Percentiles rank a stretch among this genome's conserved stretches.
These are phyloP conservation scores for Begonia loranthoides DNA, from an alignment of 306 rosid species.

Conservation along the genomic window DNA sequence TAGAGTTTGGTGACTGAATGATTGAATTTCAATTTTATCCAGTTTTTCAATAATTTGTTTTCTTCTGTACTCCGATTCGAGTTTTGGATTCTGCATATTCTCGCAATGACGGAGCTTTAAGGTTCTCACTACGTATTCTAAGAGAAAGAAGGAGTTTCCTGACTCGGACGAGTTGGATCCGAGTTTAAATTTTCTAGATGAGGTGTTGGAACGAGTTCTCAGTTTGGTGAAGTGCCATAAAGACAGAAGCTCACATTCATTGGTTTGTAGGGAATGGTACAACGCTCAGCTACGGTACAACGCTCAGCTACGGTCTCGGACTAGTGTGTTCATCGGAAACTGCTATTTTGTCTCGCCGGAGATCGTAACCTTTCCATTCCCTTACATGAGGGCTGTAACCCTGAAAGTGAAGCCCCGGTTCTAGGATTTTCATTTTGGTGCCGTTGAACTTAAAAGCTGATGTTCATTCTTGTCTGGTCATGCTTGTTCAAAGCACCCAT, in stretches of 20 bases:
- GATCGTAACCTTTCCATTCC: conserved; percentile 54
- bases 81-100: too few relatives aligned
- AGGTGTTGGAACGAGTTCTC: conserved; percentile 47
- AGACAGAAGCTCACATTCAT: conserved; percentile 44
- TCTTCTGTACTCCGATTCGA: too few relatives aligned
- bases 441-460: conserved; percentile 80
- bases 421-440: conserved; percentile 62
- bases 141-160: conserved; percentile 26
- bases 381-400: conserved; percentile 46
- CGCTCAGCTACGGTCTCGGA: conserved; percentile 68
- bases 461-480: conserved; percentile 49
- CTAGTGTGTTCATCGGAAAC: conserved; percentile 66
- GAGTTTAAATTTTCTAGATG: conserved; percentile 43
- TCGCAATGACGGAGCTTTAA: background rate
- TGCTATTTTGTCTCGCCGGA: conserved; percentile 76
- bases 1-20: too few relatives aligned
- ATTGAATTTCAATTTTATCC: too few relatives aligned
- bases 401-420: conserved; percentile 80
- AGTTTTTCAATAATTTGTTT: too few relatives aligned
- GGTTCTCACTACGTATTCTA: conserved; percentile 18
- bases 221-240: conserved; percentile 35
- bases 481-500: conserved; percentile 34
- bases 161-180: conserved; percentile 13
- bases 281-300: too few relatives aligned
- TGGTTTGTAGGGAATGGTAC: conserved; percentile 81